A percentile compares a stretch with the other conserved stretches of the same genome.
Evolutionary conservation across 2,329 filamentous ascomycete species (phyloP).

Genomic region (Dothideomycetes sp.): DNA sequence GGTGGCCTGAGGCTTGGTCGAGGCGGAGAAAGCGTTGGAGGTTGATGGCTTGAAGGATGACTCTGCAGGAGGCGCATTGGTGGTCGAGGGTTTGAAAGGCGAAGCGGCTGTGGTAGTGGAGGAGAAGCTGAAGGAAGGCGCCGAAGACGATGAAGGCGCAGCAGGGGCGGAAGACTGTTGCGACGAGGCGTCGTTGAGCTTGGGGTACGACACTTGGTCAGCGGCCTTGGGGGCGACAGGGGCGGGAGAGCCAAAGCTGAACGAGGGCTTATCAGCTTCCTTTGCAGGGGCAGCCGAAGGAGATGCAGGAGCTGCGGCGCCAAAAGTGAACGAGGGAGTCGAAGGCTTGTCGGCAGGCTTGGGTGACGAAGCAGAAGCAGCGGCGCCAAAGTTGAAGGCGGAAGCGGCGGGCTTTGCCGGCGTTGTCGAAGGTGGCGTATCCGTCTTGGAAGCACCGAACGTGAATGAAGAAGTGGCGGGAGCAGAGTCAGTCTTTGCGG

Average conservation of each 20-base stretch:
- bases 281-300: neutral
- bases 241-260: neutral
- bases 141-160: neutral
- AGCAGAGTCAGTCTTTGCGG: constrained; percentile 1
- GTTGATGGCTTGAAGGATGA: constrained; percentile 5
- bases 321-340: constrained; percentile 5
- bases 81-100: neutral
- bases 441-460: neutral
- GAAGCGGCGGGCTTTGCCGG: neutral
- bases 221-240: neutral
- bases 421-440: neutral
- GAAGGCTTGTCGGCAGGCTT: constrained; percentile 11
- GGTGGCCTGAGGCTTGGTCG: neutral
- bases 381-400: constrained; percentile 3
- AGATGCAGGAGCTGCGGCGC: neutral
- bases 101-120: neutral
- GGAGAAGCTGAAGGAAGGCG: neutral
- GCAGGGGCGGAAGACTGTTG: neutral
- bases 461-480: neutral
- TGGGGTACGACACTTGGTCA: constrained; percentile 1
- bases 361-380: constrained; percentile 2
- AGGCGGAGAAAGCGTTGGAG: neutral
- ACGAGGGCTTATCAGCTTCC: no score
- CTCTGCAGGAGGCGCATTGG: neutral
- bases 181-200: neutral